Evolutionary conservation across 192 early-diverging fungal species (phyloP), one percentile per base, ranked within the genome.

Genomic region (Cladochytrium replicatum): DNA sequence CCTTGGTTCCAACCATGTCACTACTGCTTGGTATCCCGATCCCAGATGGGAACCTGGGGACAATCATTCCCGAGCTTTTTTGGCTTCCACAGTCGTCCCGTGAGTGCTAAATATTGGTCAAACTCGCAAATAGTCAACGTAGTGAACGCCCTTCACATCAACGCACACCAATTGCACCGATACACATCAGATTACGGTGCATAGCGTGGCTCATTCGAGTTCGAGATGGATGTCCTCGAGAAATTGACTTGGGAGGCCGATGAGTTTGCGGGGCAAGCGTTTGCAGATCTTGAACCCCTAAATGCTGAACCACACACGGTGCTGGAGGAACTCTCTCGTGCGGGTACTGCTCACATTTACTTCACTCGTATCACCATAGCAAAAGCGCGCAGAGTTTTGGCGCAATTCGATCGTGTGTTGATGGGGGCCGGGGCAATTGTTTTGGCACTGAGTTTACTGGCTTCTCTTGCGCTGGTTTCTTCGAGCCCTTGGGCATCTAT

Each of bases 41-140:
- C 47, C 93, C 95, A 1, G 93, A 86, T 70, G 89, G 88, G 48
- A 99, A 88, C 55, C 63, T 99, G 26, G 95, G 95, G 2, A 68
- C 79, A 0, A 55, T 86, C 6, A 85, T 99, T 19, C 91, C 95
- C 0, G 89, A 99, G 57, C 55, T 91, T 3, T 81, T 99, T 44
- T 75, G 69, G n/a, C n/a, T n/a, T 48, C 24, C 29, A 27, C 24
- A 27, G 11, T 27, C 24, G 9, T 37, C 34, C 13, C 34, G 13
- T 37, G 34, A 37, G n/a, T 13, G 13, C 34, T 17, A 13, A 17
- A 37, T 13, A 13, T 37, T 13, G n/a, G n/a, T n/a, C n/a, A n/a
- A n/a, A n/a, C n/a, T n/a, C n/a, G 13, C 34, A 17, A 37, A 13
- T 37, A 13, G 34, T 17, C 34, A n/a, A 65, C 45, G 55, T 85